Percentiles rank a stretch among this genome's conserved stretches.
phyloP scores from a whole-genome alignment of 306 rosid genomes.

The Dicorynia guianensis region DNA sequence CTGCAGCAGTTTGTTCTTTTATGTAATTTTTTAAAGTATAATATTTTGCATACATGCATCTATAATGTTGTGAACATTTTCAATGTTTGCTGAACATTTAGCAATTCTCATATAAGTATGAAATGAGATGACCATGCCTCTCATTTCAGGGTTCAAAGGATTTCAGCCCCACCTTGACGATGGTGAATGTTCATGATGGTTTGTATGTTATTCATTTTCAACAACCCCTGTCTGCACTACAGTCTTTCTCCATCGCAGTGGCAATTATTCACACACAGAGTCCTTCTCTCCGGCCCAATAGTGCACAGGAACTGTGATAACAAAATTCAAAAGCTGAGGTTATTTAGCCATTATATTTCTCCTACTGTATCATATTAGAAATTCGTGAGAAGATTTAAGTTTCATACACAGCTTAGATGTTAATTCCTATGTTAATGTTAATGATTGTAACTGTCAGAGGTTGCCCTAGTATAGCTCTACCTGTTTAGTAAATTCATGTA shows the following conservation, averaged over 20 bases:
- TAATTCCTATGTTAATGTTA: conserved; percentile 41
- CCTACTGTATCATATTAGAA: conserved; percentile 57
- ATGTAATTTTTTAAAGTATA: conserved; percentile 20
- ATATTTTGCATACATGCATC: conserved; percentile 6
- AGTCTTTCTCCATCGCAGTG: conserved; percentile 88
- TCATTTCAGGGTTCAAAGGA: conserved; percentile 58
- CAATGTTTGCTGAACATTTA: conserved; percentile 16
- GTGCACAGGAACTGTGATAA: conserved; percentile 51
- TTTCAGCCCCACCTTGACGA: conserved; percentile 70
- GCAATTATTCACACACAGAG: conserved; percentile 77
- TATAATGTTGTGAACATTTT: not conserved
- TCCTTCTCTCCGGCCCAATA: conserved; percentile 69
- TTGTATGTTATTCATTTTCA: conserved; percentile 79
- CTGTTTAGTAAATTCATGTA: conserved; percentile 46
- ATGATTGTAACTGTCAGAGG: conserved; percentile 48
- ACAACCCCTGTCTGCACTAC: conserved; percentile 68
- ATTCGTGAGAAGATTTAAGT: conserved; percentile 49
- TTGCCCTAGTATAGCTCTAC: conserved; percentile 43
- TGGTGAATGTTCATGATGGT: conserved; percentile 77
- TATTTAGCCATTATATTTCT: conserved; percentile 46
- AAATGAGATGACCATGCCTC: conserved; percentile 26
- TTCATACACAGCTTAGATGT: conserved; percentile 45
- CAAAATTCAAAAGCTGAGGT: conserved; percentile 48
- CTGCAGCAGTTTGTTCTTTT: not conserved
- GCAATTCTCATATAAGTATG: not conserved